Evolutionary conservation across 345 rosid species (phyloP).

Genomic region (Excoecaria cochinchinensis): DNA sequence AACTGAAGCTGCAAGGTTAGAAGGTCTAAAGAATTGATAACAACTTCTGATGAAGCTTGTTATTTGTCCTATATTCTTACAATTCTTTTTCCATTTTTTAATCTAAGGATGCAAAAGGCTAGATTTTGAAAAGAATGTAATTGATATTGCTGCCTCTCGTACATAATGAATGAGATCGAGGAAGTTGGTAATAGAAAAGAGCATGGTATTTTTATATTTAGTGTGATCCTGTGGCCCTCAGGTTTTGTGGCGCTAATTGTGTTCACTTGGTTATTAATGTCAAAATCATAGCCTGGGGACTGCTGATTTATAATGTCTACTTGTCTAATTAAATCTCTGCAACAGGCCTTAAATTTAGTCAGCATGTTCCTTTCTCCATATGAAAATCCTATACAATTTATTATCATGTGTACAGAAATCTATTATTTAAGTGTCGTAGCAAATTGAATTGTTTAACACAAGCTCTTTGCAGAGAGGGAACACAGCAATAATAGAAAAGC

Average conservation of each 20-base stretch:
- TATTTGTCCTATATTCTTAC: neutral
- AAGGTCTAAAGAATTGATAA: neutral
- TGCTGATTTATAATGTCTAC: too few relatives aligned
- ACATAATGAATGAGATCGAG: too few relatives aligned
- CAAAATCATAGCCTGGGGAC: too few relatives aligned
- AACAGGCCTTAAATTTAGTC: too few relatives aligned
- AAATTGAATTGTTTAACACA: too few relatives aligned
- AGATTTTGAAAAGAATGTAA: neutral
- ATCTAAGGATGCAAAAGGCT: neutral
- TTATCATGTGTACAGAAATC: too few relatives aligned
- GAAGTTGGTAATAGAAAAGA: too few relatives aligned
- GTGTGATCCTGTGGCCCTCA: neutral
- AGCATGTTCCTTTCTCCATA: too few relatives aligned
- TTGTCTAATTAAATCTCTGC: too few relatives aligned
- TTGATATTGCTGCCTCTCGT: neutral
- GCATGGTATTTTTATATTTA: neutral
- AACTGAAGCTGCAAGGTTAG: neutral
- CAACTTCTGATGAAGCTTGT: neutral
- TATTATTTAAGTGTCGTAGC: too few relatives aligned
- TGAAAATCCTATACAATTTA: too few relatives aligned
- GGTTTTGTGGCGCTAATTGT: neutral
- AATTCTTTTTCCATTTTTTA: neutral
- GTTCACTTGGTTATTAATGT: neutral
- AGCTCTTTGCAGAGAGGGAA: too few relatives aligned
- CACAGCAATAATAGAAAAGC: neutral